Evolutionary conservation across 2,329 filamentous ascomycete genomes (phyloP).

Genomic region (Elsinoe ampelina): DNA sequence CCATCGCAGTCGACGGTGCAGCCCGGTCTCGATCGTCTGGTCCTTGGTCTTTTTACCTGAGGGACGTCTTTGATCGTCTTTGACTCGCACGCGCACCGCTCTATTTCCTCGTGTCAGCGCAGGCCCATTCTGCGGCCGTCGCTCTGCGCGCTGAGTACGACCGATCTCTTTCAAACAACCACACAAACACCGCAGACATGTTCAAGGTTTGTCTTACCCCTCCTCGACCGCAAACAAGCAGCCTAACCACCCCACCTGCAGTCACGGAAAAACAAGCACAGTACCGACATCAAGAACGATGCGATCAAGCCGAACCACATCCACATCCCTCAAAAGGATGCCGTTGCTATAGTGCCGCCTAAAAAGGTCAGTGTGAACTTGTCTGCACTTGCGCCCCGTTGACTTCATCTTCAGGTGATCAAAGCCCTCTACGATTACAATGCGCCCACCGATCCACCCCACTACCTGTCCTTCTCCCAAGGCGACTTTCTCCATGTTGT

Average conservation of each 20-base stretch:
- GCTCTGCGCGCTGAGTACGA: conserved; percentile 3
- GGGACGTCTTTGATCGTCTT: neutral
- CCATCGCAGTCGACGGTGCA: neutral
- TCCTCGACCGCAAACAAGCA: neutral
- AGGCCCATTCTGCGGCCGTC: conserved; percentile 7
- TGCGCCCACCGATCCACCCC: conserved; percentile 48
- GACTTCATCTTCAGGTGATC: conserved; percentile 61
- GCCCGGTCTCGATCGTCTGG: neutral
- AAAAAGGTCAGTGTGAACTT: conserved; percentile 62
- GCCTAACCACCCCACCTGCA: neutral
- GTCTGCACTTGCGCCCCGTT: neutral
- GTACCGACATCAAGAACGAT: conserved; percentile 52
- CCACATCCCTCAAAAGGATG: conserved; percentile 73
- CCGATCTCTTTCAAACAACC: neutral
- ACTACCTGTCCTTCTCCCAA: conserved; percentile 76
- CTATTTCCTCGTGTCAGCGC: neutral
- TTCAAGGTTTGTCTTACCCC: conserved; percentile 8
- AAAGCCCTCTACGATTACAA: conserved; percentile 91
- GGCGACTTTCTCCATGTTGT: conserved; percentile 99
- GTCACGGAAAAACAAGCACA: conserved; percentile 14
- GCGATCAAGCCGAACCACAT: conserved; percentile 56
- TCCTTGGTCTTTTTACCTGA: too few species aligned
- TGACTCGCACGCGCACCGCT: neutral
- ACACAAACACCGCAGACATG: neutral
- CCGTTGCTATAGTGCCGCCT: conserved; percentile 78